phyloP scores from a whole-genome alignment of 805 yeast species.

The Grigorovia transvaalensis region DNA sequence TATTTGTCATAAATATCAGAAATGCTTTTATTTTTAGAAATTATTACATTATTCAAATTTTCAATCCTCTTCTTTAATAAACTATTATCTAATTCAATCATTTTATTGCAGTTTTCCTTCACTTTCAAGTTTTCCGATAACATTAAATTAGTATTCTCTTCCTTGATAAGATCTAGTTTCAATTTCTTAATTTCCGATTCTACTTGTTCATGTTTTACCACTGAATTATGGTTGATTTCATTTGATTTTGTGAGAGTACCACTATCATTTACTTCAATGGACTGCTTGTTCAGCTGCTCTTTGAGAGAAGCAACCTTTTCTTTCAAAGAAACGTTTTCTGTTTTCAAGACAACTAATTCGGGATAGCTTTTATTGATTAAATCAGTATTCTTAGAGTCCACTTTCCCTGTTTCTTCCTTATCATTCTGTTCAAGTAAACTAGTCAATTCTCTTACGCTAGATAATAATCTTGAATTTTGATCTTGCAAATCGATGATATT shows the following conservation, averaged over 20 bases:
- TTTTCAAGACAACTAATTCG: not conserved
- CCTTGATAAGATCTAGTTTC: not conserved
- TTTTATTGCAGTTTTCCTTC: not conserved
- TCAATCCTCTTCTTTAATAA: not conserved
- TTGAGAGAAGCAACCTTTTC: not conserved
- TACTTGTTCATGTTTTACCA: not conserved
- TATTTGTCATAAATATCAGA: not conserved
- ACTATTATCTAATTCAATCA: not conserved
- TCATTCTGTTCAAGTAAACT: slow-evolving; percentile 46
- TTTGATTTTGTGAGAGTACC: not conserved
- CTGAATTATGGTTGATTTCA: not conserved
- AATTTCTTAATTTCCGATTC: not conserved
- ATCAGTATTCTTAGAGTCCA: slow-evolving; percentile 31
- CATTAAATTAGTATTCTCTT: not conserved
- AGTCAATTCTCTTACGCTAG: slow-evolving; percentile 41
- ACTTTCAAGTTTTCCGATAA: not conserved
- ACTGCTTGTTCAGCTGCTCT: not conserved
- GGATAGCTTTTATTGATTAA: not conserved
- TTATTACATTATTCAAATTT: not conserved
- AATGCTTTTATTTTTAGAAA: too few species aligned
- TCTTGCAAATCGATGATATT: slow-evolving; percentile 57
- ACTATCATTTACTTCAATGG: not conserved
- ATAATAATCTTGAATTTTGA: slow-evolving; percentile 62
- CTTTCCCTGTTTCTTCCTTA: too few species aligned
- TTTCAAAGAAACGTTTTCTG: not conserved